Base-by-base conservation (phyloP, 2,329 filamentous ascomycete species). In the Penicillium hordei region DNA sequence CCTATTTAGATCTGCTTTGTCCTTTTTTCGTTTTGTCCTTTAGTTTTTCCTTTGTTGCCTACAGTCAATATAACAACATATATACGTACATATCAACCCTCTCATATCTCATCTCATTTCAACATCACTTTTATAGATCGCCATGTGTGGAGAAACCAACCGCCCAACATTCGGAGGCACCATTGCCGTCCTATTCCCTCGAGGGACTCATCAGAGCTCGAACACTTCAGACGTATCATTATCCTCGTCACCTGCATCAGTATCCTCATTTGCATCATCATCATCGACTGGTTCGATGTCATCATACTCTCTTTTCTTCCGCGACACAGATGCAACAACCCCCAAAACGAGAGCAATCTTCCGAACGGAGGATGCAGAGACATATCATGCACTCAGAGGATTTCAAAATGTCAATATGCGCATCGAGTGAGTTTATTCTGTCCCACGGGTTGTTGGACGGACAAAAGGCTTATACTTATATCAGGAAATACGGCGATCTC, bases 111-210 rank as follows among this genome's bases (percentile, higher is more conserved):
- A 23, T 36, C 39, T 52, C 19, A 36, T 57, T 38, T 21, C n/a
- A 39, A 4, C 31, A 55, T 27, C 48, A 46, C 59, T 58, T 21
- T 29, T 39, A 81, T 65, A 82, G 53, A 51, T 56, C 53, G 15
- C 64, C n/a, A 87, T 79, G 21, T 85, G 85, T 5, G 78, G 72
- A 15, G 58, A 66, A 0, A 81, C 81, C 10, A 67, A 71, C 48
- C 86, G 69, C 23, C 82, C 66, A 15, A 82, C 82, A 27, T 79
- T 66, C 27, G 74, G 71, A 33, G 67, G 69, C 12, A 69, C 66
- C 44, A 73, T 75, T 53, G 72, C 72, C 33, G 68, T 74, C 42
- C 65, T 75, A 17, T 73, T 70, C 45, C 70, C 70, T 3, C 57
- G 23, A 7, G 51, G 61, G 2, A 55, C 52, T 17, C 27, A 17